phyloP scores from a whole-genome alignment of 371 early-diverging fungal species.

The Rhizopus stolonifer region DNA sequence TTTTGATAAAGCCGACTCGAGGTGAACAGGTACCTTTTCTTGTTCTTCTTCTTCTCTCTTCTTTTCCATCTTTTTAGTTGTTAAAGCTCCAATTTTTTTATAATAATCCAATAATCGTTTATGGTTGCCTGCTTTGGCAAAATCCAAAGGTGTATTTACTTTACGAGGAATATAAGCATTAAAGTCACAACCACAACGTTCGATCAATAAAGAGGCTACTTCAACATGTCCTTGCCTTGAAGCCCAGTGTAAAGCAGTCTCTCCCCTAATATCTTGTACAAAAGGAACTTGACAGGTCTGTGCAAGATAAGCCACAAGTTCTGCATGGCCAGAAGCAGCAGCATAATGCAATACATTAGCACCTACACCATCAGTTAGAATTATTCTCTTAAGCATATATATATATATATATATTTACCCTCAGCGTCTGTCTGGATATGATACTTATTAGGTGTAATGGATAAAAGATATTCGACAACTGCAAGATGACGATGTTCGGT shows the following conservation, averaged over 20 bases:
- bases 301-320: conserved; percentile 34
- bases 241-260: conserved; percentile 46
- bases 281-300: conserved; percentile 36
- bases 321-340: conserved; percentile 44
- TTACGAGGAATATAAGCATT: conserved; percentile 43
- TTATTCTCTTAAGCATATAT: too few species aligned
- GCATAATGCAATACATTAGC: conserved; percentile 49
- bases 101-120: conserved; percentile 43
- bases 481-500: conserved; percentile 43
- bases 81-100: conserved; percentile 42
- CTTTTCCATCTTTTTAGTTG: conserved; percentile 46
- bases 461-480: conserved; percentile 40
- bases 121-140: conserved; percentile 41
- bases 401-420: too few species aligned
- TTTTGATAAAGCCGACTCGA: conserved; percentile 37
- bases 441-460: conserved; percentile 27
- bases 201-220: conserved; percentile 38
- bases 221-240: conserved; percentile 42
- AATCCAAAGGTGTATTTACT: conserved; percentile 41
- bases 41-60: conserved; percentile 40
- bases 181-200: conserved; percentile 40
- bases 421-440: conserved; percentile 28
- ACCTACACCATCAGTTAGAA: too few species aligned
- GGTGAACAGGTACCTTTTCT: conserved; percentile 27
- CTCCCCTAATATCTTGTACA: conserved; percentile 32